Conservation (phyloP, 2,329 filamentous ascomycete species). For the Aschersonia sp. region DNA sequence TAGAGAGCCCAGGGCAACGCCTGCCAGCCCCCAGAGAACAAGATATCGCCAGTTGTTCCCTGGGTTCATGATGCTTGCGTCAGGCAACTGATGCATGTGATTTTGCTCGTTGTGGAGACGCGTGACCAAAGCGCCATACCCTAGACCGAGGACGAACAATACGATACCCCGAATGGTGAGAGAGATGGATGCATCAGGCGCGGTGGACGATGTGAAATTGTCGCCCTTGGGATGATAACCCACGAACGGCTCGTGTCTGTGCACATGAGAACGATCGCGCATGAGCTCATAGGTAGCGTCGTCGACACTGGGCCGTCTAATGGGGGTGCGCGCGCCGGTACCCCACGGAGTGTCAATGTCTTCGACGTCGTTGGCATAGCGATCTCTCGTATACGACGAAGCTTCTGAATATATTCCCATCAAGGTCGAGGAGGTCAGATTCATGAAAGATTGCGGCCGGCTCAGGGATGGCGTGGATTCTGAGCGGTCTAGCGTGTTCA, state of each 20-base stretch:
- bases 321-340: slow-evolving; percentile 58
- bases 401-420: slow-evolving; percentile 78
- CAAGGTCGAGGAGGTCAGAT: slow-evolving; percentile 78
- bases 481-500: slow-evolving; percentile 26
- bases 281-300: slow-evolving; percentile 29
- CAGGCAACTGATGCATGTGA: slow-evolving; percentile 43
- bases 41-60: slow-evolving; percentile 51
- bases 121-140: slow-evolving; percentile 70
- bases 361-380: slow-evolving; percentile 26
- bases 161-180: slow-evolving; percentile 43
- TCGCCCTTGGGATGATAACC: slow-evolving; percentile 9
- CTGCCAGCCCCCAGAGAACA: slow-evolving; percentile 66
- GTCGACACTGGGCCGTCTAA: slow-evolving; percentile 26
- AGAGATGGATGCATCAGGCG: slow-evolving; percentile 23
- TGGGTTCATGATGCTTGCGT: slow-evolving; percentile 22
- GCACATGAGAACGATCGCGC: slow-evolving; percentile 20
- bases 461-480: slow-evolving; percentile 29
- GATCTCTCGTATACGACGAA: slow-evolving; percentile 32
- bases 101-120: slow-evolving; percentile 59
- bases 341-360: slow-evolving; percentile 62
- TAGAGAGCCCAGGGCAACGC: slow-evolving; percentile 62
- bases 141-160: slow-evolving; percentile 65
- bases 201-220: slow-evolving; percentile 10
- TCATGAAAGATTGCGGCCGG: slow-evolving; percentile 65
- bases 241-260: slow-evolving; percentile 20